phyloP scores from a whole-genome alignment of 345 rosid species.

The Populus deltoides region DNA sequence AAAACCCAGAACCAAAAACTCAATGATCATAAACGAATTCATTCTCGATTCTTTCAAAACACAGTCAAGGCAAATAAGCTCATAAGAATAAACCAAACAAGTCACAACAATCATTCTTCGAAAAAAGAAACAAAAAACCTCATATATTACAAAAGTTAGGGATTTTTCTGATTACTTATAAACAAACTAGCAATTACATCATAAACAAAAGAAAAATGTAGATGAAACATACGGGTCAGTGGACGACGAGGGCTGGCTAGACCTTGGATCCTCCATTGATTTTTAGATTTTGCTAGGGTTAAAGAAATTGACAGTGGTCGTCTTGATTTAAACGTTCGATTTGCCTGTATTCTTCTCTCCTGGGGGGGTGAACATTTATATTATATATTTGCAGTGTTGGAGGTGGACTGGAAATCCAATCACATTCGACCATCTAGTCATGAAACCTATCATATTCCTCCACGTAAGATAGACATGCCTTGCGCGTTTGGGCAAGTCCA shows the following conservation, averaged over 20 bases:
- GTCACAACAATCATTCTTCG: background rate
- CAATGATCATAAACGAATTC: background rate
- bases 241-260: conserved; percentile 7
- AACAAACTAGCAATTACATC: background rate
- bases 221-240: conserved; percentile 11
- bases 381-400: no score
- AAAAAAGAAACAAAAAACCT: background rate
- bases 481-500: no score
- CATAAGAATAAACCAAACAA: background rate
- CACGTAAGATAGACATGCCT: no score
- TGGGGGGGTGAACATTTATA: no score
- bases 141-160: background rate
- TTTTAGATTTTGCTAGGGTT: background rate
- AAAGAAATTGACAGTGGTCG: no score
- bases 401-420: no score
- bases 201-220: background rate
- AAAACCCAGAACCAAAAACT: background rate
- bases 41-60: background rate
- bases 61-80: background rate
- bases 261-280: conserved; percentile 22
- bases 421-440: no score
- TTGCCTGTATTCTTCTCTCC: no score
- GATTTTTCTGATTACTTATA: background rate
- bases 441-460: no score
- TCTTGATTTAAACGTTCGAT: no score